Evolutionary conservation across 441 rosid genomes (phyloP).

Genomic region (Rhodomyrtus psidioides): DNA sequence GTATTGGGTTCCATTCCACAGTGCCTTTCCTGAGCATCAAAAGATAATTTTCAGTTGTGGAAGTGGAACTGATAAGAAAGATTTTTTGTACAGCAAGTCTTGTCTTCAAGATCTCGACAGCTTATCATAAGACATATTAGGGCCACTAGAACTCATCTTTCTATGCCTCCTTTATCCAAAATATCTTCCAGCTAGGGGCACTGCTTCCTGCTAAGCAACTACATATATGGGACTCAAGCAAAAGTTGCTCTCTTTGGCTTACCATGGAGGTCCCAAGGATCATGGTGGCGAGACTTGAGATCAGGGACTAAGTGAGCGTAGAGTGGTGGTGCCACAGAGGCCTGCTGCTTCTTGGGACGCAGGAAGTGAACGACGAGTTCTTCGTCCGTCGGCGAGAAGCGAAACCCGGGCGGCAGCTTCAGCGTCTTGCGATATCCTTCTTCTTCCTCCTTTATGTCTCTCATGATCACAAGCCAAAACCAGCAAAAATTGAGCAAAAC

Average conservation of each 20-base stretch:
- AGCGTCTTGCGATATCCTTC: not conserved
- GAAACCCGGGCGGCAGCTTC: constrained; percentile 44
- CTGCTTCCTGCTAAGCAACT: not conserved
- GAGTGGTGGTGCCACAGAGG: constrained; percentile 11
- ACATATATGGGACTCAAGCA: not conserved
- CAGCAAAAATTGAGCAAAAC: not conserved
- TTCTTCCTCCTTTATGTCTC: not conserved
- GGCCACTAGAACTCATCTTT: not conserved
- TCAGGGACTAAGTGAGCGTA: constrained; percentile 28
- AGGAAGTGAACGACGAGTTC: constrained; percentile 44
- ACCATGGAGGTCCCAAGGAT: constrained; percentile 45
- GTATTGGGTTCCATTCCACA: constrained; percentile 27
- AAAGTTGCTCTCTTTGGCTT: not conserved
- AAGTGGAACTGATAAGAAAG: not conserved
- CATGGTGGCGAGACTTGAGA: constrained; percentile 11
- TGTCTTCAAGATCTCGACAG: not conserved
- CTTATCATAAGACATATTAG: not conserved
- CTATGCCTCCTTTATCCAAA: not conserved
- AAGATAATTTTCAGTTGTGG: not conserved
- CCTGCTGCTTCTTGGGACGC: constrained; percentile 10
- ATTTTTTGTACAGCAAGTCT: not conserved
- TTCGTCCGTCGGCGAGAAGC: constrained; percentile 37
- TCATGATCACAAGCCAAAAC: not conserved
- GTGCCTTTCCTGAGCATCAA: constrained; percentile 27
- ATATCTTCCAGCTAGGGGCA: not conserved